Conservation (phyloP, 2,329 filamentous ascomycete species). For the Colletotrichum aenigma region DNA sequence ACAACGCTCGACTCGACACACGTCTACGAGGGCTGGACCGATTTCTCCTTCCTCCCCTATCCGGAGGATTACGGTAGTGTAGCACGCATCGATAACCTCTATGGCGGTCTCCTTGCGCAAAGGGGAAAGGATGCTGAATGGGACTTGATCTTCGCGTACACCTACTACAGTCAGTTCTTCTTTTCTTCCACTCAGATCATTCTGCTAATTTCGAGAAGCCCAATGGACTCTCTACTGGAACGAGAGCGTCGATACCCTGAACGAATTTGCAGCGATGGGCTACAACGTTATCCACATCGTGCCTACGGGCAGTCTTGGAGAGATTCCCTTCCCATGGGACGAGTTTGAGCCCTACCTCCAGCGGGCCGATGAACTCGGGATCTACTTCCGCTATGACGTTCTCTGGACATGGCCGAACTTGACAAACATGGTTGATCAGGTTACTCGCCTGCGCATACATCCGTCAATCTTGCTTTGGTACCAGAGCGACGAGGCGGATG, state of each 20-base stretch:
- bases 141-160: constrained; percentile 32
- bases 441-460: constrained; percentile 7
- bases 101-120: constrained; percentile 38
- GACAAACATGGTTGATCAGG: constrained; percentile 10
- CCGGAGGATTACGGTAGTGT: constrained; percentile 44
- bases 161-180: constrained; percentile 53
- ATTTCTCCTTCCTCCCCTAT: constrained; percentile 41
- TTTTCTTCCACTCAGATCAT: not conserved
- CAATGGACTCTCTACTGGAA: constrained; percentile 47
- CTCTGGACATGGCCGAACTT: constrained; percentile 13
- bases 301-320: constrained; percentile 9
- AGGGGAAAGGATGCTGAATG: constrained; percentile 34
- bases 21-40: constrained; percentile 30
- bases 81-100: constrained; percentile 48
- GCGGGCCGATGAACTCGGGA: constrained; percentile 40
- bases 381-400: constrained; percentile 26
- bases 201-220: constrained; percentile 26
- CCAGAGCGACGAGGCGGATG: constrained; percentile 18
- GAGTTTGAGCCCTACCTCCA: constrained; percentile 15
- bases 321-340: constrained; percentile 13
- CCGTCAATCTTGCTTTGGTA: constrained; percentile 16
- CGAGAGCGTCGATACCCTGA: constrained; percentile 34
- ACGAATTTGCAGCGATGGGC: constrained; percentile 38
- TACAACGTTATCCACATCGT: constrained; percentile 43
- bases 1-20: constrained; percentile 18